Base-by-base conservation (phyloP, 2,329 filamentous ascomycete species). In the Fusarium hainanense region DNA sequence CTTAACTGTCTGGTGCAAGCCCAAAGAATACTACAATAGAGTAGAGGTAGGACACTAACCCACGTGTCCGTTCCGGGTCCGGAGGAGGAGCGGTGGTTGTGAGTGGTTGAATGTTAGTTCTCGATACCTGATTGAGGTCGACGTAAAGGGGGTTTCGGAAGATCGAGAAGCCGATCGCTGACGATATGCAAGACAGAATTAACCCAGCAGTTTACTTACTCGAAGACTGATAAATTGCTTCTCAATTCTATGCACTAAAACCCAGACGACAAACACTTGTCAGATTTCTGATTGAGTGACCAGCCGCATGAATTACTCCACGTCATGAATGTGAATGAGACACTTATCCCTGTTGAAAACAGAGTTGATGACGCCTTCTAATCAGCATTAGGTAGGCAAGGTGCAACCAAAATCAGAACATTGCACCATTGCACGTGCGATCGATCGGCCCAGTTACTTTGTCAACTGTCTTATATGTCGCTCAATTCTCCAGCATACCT, bases 151-250 rank as follows among this genome's bases (percentile, higher is more conserved):
- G 7, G 0, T 13, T 41, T 16, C 9, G 23, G 34, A 16, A 41
- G 8, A 37, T 37, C 4, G 11, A 9, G 14, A 28, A 4, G 12
- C 18, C n/a, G 7, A 34, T 7, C 32, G 20, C 30, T 27, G 12
- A 20, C 20, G 9, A 20, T 13, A 16, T 9, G 40, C 4, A 2
- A n/a, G 9, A 20, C 6, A 20, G 14, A 27, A 20, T n/a, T 12
- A n/a, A 37, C 18, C 3, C 34, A n/a, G 3, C 34, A 12, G 1
- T 0, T 7, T 12, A 1, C 10, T 7, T 0, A n/a, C 3, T n/a
- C 3, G 12, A n/a, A 37, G 34, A 12, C 18, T 37, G 18, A 18
- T 1, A 37, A 6, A 5, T 37, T 37, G 32, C 16, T 37, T 37
- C 16, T 37, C 32, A 6, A 37, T 37, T 37, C 5, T 18, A 1